Evolutionary conservation across 345 rosid species (phyloP).

Genomic region (Euphorbia pulcherrima): DNA sequence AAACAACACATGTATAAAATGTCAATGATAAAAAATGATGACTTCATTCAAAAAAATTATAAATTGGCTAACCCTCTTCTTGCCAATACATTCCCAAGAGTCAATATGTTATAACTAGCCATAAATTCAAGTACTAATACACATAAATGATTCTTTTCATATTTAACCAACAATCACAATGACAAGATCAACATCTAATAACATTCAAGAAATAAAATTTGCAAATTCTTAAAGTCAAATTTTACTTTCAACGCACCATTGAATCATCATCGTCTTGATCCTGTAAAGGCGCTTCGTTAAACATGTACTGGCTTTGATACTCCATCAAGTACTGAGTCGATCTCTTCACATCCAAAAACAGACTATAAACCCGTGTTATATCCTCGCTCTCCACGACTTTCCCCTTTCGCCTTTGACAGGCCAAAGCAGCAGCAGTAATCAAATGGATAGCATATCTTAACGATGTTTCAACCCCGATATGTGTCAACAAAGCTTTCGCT

Average conservation of each 20-base stretch:
- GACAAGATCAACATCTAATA: background rate
- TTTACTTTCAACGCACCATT: constrained; percentile 37
- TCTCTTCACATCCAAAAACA: constrained; percentile 89
- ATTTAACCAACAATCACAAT: background rate
- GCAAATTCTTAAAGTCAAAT: background rate
- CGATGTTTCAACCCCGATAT: constrained; percentile 81
- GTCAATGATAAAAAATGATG: too few species aligned
- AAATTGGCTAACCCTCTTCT: too few species aligned
- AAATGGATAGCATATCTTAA: constrained; percentile 90
- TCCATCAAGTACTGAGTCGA: constrained; percentile 90
- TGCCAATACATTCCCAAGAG: too few species aligned
- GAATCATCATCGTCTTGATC: constrained; percentile 43
- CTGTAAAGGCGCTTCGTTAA: constrained; percentile 47
- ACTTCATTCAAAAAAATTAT: too few species aligned
- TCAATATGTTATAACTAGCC: too few species aligned
- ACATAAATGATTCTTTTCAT: background rate
- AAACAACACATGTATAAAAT: too few species aligned
- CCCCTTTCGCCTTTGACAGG: constrained; percentile 79
- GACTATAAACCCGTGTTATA: constrained; percentile 58
- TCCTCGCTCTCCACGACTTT: constrained; percentile 74
- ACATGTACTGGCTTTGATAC: constrained; percentile 84
- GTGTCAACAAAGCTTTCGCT: constrained; percentile 69
- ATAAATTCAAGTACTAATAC: constrained; percentile 5
- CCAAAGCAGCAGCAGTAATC: constrained; percentile 71
- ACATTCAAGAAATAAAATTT: background rate